Evolutionary conservation across 495 filamentous ascomycete species (phyloP), one percentile per base, ranked within the genome.

Genomic region (Aspergillus funiculosus): DNA sequence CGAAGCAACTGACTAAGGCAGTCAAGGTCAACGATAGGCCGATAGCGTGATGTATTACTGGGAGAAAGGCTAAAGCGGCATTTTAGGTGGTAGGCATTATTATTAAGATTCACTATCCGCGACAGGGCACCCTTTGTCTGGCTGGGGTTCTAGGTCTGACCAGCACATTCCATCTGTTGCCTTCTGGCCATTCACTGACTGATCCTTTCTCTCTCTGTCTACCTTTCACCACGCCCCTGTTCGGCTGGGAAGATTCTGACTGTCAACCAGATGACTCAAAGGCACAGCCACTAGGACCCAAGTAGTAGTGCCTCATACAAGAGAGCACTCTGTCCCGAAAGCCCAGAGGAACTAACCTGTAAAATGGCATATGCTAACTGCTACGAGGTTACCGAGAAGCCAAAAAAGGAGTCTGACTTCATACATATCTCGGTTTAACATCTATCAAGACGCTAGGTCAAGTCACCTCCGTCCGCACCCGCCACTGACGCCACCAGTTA

Each of bases 1-100:
- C 56, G 52, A 66, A 63, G 53, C 52, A 51, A 57, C 56, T 68
- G 68, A 62, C 63, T 72, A n/a, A n/a, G n/a, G n/a, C 61, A 68
- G 64, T 46, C 44, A 54, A 59, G 46, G 55, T 46, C 53, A 57
- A 57, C 53, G 55, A 62, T 60, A 50, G 65, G 62, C 52, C 56
- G 67, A 69, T 59, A 54, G 57, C 45, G 59, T 61, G 58, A 49
- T 49, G 54, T 46, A 53, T n/a, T n/a, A n/a, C n/a, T n/a, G n/a
- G n/a, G 53, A 50, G 51, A 38, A 59, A 51, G 45, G 46, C 50
- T 63, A 51, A 44, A 52, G 43, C 42, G 39, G 30, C 26, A 47
- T 40, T 47, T n/a, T n/a, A n/a, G n/a, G n/a, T n/a, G 27, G 28
- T 29, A 29, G 34, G 24, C 6, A 38, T 31, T 32, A 38, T 41